Evolutionary conservation across 768 basidiomycete genomes (phyloP).

Genomic region (Podaxis mareebaensis): DNA sequence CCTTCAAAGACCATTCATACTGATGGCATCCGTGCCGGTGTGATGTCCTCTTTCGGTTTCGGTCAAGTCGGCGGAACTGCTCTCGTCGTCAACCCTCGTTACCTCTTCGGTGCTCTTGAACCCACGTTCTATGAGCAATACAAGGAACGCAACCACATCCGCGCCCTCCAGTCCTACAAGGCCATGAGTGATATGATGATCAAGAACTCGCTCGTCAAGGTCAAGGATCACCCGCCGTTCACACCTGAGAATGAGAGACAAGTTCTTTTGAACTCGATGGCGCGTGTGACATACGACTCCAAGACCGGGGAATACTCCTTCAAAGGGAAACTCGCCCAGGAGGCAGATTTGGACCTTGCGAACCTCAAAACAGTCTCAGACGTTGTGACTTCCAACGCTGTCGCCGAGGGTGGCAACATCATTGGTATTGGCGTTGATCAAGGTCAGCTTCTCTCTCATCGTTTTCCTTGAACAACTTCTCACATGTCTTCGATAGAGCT

Average conservation of each 20-base stretch:
- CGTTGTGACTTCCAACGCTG: slow-evolving; percentile 40
- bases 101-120: slow-evolving; percentile 83
- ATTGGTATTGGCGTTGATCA: slow-evolving; percentile 89
- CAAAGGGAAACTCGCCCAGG: slow-evolving; percentile 58
- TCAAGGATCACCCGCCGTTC: slow-evolving; percentile 94
- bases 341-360: slow-evolving; percentile 53
- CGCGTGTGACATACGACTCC: slow-evolving; percentile 75
- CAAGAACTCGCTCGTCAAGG: slow-evolving; percentile 87
- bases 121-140: slow-evolving; percentile 80
- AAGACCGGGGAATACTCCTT: slow-evolving; percentile 90
- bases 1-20: slow-evolving; percentile 96
- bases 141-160: slow-evolving; percentile 62
- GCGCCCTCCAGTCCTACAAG: slow-evolving; percentile 76
- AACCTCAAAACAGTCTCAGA: slow-evolving; percentile 70
- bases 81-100: slow-evolving; percentile 87
- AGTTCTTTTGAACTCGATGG: slow-evolving; percentile 90
- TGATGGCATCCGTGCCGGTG: slow-evolving; percentile 85
- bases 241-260: slow-evolving; percentile 79
- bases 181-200: slow-evolving; percentile 97
- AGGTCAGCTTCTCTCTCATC: slow-evolving; percentile 47
- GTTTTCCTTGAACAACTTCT: slow-evolving; percentile 11
- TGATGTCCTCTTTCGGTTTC: slow-evolving; percentile 97
- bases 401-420: slow-evolving; percentile 40
- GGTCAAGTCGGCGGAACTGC: slow-evolving; percentile 97
- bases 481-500: slow-evolving; percentile 54